Base-by-base conservation (phyloP, 805 yeast genomes). In the Hagleromyces aurorensis region DNA sequence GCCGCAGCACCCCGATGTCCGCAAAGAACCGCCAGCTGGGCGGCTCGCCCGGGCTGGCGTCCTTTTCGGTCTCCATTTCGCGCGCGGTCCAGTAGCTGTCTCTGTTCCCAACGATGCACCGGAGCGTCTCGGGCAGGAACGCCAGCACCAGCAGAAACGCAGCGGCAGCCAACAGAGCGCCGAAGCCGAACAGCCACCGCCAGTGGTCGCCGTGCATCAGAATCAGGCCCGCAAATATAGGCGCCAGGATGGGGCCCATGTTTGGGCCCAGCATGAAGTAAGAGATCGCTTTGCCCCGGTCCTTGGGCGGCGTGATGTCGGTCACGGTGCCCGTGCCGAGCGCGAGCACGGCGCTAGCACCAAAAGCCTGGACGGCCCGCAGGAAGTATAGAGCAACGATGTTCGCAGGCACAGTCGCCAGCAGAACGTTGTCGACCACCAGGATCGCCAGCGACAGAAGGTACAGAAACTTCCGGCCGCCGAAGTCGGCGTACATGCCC, bases 261-360 rank as follows among this genome's bases (percentile, higher is more conserved):
- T 86, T 72, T 0, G 94, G 94, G 0, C 96, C 96, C 39, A 86
- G 55, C 64, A 85, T 86, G 43, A 76, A 86, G 32, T 77, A 67
- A 0, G 94, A 91, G 69, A 86, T 77, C 2, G 93, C 89, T 8
- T 69, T 62, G 2, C 94, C 96, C 44, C 95, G 64, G 41, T 75
- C 70, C 17, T 70, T 65, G 12, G 78, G 76, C 6, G 72, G 64
- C 37, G 68, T 78, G 18, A 86, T 54, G 52, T 86, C 96, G 16
- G 84, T 73, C 12, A 86, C 76, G 0, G 94, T 82, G 2, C 94
- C 96, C 0, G 95, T 94, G 1, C 96, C 96, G 16, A 84, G 78
- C 12, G 93, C 74, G 51, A 86, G 93, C 0, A 86, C 95, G 2
- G 89, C 78, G 36, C 84, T 72, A 0, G 91, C 94, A 20, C 94